Conservation (phyloP, 345 rosid species). For the Trapa incisa region DNA sequence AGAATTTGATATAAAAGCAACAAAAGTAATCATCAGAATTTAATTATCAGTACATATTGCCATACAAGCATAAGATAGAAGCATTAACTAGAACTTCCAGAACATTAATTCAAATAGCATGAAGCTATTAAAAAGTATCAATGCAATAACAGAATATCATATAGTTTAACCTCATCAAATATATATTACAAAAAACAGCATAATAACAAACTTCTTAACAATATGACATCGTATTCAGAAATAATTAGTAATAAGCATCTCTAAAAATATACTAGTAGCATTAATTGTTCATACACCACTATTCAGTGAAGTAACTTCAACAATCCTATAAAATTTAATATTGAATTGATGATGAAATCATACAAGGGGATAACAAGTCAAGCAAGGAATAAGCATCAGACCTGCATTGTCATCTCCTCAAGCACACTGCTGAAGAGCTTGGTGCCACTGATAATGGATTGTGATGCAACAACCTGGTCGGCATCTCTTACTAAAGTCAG, state of each 20-base stretch:
- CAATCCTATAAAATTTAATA: neutral
- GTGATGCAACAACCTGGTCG: slow-evolving; percentile 45
- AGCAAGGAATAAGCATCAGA: slow-evolving; percentile 8
- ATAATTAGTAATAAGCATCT: neutral
- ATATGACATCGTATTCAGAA: neutral
- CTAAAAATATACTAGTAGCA: neutral
- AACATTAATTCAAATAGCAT: neutral
- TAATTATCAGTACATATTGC: neutral
- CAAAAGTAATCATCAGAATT: neutral
- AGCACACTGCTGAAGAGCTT: slow-evolving; percentile 47
- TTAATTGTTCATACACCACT: neutral
- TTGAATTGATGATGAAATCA: neutral
- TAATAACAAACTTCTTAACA: neutral
- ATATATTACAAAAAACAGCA: neutral
- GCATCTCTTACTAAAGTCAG: slow-evolving; percentile 48
- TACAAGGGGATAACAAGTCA: neutral
- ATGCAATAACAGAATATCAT: neutral
- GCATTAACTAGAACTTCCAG: neutral
- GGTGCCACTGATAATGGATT: slow-evolving; percentile 54
- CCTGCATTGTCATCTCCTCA: slow-evolving; percentile 82
- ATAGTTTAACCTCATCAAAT: neutral
- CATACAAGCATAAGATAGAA: neutral
- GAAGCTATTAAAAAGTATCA: neutral
- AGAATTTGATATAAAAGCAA: slow-evolving; percentile 3
- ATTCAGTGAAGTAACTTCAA: neutral